phyloP scores from a whole-genome alignment of 768 basidiomycete species.

The Thelephora ganbajun region DNA sequence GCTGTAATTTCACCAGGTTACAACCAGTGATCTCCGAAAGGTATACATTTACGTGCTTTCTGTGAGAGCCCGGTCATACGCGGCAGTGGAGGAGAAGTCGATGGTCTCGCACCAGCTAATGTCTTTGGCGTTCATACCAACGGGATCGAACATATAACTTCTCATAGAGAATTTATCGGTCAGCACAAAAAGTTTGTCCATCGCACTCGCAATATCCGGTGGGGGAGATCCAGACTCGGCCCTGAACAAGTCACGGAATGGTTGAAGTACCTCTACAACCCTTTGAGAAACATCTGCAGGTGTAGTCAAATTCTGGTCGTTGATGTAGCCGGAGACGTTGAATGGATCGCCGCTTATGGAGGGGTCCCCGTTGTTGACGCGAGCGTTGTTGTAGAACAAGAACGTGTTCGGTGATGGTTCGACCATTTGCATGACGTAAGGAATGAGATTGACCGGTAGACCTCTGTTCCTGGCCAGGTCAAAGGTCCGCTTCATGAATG shows the following conservation, averaged over 20 bases:
- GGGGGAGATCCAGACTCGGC: background rate
- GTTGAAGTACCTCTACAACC: background rate
- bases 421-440: background rate
- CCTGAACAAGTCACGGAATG: background rate
- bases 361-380: background rate
- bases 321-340: background rate
- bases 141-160: background rate
- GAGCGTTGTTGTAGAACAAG: background rate
- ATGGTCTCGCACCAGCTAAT: background rate
- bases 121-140: no score
- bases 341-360: background rate
- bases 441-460: background rate
- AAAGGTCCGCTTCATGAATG: background rate
- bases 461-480: background rate
- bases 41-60: background rate
- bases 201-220: no score
- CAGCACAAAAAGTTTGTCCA: background rate
- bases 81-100: background rate
- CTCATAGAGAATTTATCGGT: background rate
- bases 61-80: background rate
- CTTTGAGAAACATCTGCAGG: background rate
- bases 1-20: background rate
- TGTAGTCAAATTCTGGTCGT: background rate
- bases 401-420: background rate
- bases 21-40: no score